Percentiles rank a stretch among this genome's conserved stretches.
Evolutionary conservation across 2,329 filamentous ascomycete genomes (phyloP).

Genomic region (Ophiocordyceps polyrhachis-furcata): DNA sequence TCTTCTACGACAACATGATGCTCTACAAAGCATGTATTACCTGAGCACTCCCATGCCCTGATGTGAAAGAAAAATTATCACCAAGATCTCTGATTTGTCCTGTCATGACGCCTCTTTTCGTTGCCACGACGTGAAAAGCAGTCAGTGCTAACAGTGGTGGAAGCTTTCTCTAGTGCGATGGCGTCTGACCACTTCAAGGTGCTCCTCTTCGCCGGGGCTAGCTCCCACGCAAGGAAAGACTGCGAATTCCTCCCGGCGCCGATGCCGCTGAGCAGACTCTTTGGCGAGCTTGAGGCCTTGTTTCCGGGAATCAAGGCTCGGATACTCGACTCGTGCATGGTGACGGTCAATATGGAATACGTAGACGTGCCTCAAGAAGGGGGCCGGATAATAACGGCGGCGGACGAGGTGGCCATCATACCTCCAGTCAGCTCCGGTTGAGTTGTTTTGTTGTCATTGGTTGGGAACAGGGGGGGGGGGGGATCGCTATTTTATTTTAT

Average conservation of each 20-base stretch:
- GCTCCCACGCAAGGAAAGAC: slow-evolving; percentile 50
- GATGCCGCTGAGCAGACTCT: slow-evolving; percentile 41
- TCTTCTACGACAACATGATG: slow-evolving; percentile 24
- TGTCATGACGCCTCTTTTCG: slow-evolving; percentile 3
- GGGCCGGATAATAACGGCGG: slow-evolving; percentile 40
- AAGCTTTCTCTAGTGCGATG: not conserved
- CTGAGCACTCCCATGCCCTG: slow-evolving; percentile 30
- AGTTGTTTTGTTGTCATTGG: slow-evolving; percentile 6
- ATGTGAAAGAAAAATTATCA: slow-evolving; percentile 42
- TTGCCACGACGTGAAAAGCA: slow-evolving; percentile 1
- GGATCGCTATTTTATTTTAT: too few species aligned
- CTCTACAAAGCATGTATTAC: slow-evolving; percentile 37
- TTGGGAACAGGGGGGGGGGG: not conserved
- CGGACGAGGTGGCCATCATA: slow-evolving; percentile 75
- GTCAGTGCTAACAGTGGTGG: not conserved
- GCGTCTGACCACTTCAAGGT: slow-evolving; percentile 49
- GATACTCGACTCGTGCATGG: slow-evolving; percentile 52
- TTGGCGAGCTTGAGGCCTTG: slow-evolving; percentile 44
- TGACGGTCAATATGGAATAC: slow-evolving; percentile 69
- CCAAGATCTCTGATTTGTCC: slow-evolving; percentile 50
- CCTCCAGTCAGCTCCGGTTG: slow-evolving; percentile 75
- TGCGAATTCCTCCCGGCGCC: slow-evolving; percentile 49
- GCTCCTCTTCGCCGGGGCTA: slow-evolving; percentile 65
- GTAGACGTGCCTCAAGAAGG: slow-evolving; percentile 42
- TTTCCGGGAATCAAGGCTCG: slow-evolving; percentile 52